Evolutionary conservation across 345 rosid genomes (phyloP), one percentile per base, ranked within the genome.

Genomic region (Dipteronia dyeriana): DNA sequence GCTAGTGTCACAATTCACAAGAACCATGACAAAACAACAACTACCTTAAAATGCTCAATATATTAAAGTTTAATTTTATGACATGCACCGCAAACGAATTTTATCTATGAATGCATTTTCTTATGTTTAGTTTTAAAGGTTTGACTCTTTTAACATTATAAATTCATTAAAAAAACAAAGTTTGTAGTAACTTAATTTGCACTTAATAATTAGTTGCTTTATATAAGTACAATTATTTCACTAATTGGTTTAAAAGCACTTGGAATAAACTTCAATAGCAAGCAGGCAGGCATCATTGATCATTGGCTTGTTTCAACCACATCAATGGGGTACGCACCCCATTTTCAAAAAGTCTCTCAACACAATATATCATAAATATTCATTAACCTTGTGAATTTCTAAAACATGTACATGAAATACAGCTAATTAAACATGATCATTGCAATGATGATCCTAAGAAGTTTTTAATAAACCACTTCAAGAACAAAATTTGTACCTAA

Each of bases 371-470:
- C 41, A 29, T 8, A 10, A 45, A 45, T 49, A 14, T 14, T 49
- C 57, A 53, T 53, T 53, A 53, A 53, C n/a, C 57, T 53, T 14
- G 0, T 14, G n/a, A 53, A 53, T 53, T 45, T 53, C 20, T 53
- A 53, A 53, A 3, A 53, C 57, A 16, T 53, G 57, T 49, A 13
- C 54, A 2, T 49, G 19, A 20, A 77, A 31, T 41, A 7, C 17
- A 65, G 49, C 66, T 26, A 41, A 9, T 9, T 41, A 63, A 12
- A 63, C 31, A 63, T 26, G 16, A 63, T 63, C 41, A 63, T 63
- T 69, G 57, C 54, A 69, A 69, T 69, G 38, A 69, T 68, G 57
- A 68, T 69, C 57, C 25, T 29, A 25, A 45, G 59, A 49, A 69
- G 5, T 12, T 69, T 69, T 69, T 47, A 69, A 69, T 56, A 69